Conservation (phyloP, 1,284 basidiomycete genomes). For the Pseudozyma pruni region DNA sequence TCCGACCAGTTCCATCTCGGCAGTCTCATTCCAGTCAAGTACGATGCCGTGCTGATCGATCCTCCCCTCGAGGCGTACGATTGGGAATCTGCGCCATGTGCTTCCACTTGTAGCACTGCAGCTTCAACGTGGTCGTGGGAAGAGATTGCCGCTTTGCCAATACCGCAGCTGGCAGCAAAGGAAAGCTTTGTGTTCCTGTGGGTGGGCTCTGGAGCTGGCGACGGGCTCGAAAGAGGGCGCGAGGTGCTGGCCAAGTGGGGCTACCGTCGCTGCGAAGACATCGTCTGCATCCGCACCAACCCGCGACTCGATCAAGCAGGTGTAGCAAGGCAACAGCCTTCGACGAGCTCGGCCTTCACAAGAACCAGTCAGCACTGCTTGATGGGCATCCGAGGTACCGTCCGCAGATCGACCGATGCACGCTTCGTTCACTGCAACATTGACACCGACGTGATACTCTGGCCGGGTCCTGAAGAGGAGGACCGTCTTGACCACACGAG, state of each 20-base stretch:
- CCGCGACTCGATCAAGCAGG: conserved; percentile 69
- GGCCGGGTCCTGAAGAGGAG: conserved; percentile 78
- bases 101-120: conserved; percentile 7
- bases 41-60: conserved; percentile 92
- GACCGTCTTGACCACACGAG: conserved; percentile 54
- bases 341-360: conserved; percentile 48
- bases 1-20: conserved; percentile 43
- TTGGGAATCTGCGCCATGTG: conserved; percentile 46
- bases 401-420: conserved; percentile 88
- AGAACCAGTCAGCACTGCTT: conserved; percentile 79
- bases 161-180: conserved; percentile 85
- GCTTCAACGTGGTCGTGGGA: conserved; percentile 78
- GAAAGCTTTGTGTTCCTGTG: conserved; percentile 88
- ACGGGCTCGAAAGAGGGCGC: conserved; percentile 89
- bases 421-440: conserved; percentile 99
- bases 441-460: conserved; percentile 95
- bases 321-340: conserved; percentile 5
- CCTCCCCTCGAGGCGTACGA: conserved; percentile 75
- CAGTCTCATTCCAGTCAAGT: conserved; percentile 74
- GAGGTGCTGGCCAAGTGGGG: conserved; percentile 94
- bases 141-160: conserved; percentile 80
- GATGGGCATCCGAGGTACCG: conserved; percentile 98
- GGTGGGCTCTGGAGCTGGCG: conserved; percentile 90
- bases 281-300: conserved; percentile 96
- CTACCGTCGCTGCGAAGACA: conserved; percentile 93